A percentile compares a stretch with the other conserved stretches of the same genome.
These are phyloP conservation scores for Nicotiana otophora DNA, from an alignment of 257 asterid species.

Conservation along the genomic window DNA sequence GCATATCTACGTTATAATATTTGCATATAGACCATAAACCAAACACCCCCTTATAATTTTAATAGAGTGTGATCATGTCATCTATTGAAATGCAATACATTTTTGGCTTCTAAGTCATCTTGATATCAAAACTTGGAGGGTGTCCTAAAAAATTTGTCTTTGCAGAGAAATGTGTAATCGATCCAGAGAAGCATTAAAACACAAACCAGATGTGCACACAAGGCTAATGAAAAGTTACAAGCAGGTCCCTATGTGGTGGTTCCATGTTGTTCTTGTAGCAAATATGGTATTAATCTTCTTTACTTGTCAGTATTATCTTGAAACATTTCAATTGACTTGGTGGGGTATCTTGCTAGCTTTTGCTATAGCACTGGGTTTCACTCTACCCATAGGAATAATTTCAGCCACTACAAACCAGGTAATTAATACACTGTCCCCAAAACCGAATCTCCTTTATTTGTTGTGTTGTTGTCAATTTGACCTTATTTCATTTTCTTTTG, in stretches of 20 bases:
- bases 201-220: constrained; percentile 35
- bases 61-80: background rate
- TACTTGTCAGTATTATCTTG: constrained; percentile 22
- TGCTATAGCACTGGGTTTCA: constrained; percentile 34
- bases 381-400: constrained; percentile 54
- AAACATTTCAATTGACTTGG: constrained; percentile 49
- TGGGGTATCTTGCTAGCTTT: constrained; percentile 57
- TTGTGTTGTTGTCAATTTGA: background rate
- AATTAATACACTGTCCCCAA: background rate
- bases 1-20: background rate
- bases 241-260: constrained; percentile 58
- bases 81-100: background rate
- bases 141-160: background rate
- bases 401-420: constrained; percentile 62
- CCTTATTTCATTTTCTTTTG: background rate
- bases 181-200: constrained; percentile 17
- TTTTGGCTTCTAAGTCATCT: background rate
- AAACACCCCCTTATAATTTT: background rate
- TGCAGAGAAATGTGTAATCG: constrained; percentile 38
- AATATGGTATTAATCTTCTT: constrained; percentile 27
- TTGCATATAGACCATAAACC: background rate
- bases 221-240: constrained; percentile 47
- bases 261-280: constrained; percentile 26
- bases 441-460: background rate
- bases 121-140: background rate